Percentiles rank a stretch among this genome's conserved stretches.
These are phyloP conservation scores for Endocalyx cinctus DNA, from an alignment of 2,329 filamentous ascomycete species.

Conservation along the genomic window DNA sequence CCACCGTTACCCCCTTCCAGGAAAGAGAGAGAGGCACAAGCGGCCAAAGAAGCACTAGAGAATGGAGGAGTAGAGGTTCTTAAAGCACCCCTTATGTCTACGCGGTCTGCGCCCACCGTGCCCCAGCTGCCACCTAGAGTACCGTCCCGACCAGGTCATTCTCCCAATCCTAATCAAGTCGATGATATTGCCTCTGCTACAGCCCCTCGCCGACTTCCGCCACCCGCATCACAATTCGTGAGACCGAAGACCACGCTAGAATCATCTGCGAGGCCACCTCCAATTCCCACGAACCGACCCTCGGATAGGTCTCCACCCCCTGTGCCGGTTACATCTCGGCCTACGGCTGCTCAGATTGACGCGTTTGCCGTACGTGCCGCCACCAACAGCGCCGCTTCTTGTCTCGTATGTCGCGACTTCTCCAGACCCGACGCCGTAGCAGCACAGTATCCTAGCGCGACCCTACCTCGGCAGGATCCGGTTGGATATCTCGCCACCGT, in stretches of 20 bases:
- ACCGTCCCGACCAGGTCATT: slow-evolving; percentile 43
- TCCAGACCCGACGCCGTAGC: slow-evolving; percentile 75
- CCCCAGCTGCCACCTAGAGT: slow-evolving; percentile 44
- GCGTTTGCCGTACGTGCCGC: slow-evolving; percentile 32
- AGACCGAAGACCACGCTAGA: slow-evolving; percentile 24
- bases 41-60: slow-evolving; percentile 29
- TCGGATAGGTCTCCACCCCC: slow-evolving; percentile 43
- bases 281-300: slow-evolving; percentile 21
- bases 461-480: slow-evolving; percentile 61
- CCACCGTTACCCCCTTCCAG: slow-evolving; percentile 53
- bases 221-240: slow-evolving; percentile 28
- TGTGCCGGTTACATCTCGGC: slow-evolving; percentile 47
- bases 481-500: slow-evolving; percentile 72
- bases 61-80: slow-evolving; percentile 22
- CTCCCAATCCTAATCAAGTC: slow-evolving; percentile 19
- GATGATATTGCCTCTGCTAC: slow-evolving; percentile 19
- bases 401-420: slow-evolving; percentile 84
- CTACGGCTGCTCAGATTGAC: slow-evolving; percentile 47
- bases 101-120: slow-evolving; percentile 34
- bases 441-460: slow-evolving; percentile 66
- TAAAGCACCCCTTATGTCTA: slow-evolving; percentile 30
- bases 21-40: slow-evolving; percentile 48
- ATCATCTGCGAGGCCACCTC: slow-evolving; percentile 13
- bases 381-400: slow-evolving; percentile 34
- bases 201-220: slow-evolving; percentile 35